phyloP scores from a whole-genome alignment of 106 monocot species.

The Dioscorea alata region DNA sequence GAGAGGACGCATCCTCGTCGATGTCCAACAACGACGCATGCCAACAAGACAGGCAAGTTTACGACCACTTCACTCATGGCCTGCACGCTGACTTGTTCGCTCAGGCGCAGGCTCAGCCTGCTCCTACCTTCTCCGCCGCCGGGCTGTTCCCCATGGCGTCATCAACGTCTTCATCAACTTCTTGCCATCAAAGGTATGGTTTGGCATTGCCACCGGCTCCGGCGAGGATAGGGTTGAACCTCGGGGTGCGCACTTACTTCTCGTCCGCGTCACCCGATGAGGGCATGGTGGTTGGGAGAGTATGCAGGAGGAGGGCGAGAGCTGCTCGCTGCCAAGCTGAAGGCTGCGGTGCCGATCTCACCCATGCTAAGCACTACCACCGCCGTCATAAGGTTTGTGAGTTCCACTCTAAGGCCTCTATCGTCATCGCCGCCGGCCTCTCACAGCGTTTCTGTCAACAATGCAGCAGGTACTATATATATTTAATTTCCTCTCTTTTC shows the following conservation, averaged over 20 bases:
- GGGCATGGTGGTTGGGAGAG: slow-evolving; percentile 21
- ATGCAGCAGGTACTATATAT: slow-evolving; percentile 67
- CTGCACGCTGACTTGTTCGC: background rate
- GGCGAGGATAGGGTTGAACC: slow-evolving; percentile 30
- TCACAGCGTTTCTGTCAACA: slow-evolving; percentile 92
- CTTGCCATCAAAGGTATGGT: slow-evolving; percentile 8
- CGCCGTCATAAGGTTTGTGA: slow-evolving; percentile 86
- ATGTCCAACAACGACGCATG: background rate
- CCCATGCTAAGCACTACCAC: slow-evolving; percentile 71
- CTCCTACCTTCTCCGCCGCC: background rate
- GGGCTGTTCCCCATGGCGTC: slow-evolving; percentile 10
- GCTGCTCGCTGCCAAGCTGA: slow-evolving; percentile 72
- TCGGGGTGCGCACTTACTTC: slow-evolving; percentile 37
- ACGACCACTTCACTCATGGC: slow-evolving; percentile 4
- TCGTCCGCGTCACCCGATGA: slow-evolving; percentile 24
- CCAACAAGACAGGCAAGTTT: background rate
- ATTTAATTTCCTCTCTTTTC: background rate
- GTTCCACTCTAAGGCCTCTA: slow-evolving; percentile 70
- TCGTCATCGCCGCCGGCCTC: slow-evolving; percentile 63
- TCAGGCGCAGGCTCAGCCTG: background rate
- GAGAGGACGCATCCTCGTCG: slow-evolving; percentile 4
- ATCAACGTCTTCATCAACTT: background rate
- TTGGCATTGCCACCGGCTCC: slow-evolving; percentile 10
- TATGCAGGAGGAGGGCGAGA: slow-evolving; percentile 15
- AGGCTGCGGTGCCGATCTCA: slow-evolving; percentile 59